Conservation (phyloP, 1,284 basidiomycete species). For the Leccinum fuscescens region DNA sequence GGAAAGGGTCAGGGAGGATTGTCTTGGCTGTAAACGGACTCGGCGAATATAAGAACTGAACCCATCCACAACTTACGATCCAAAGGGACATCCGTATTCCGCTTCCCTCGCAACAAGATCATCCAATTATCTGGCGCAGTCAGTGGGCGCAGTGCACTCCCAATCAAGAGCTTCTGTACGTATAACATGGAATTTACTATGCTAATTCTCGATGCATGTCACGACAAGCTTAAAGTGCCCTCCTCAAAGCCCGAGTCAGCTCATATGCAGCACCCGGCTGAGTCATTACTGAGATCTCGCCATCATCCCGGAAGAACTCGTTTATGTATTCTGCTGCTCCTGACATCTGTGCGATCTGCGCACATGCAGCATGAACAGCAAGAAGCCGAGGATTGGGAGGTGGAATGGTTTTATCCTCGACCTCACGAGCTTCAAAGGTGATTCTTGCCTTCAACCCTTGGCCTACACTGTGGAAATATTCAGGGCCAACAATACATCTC, state of each 20-base stretch:
- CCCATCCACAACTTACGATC: too few relatives aligned
- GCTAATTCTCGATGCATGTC: too few relatives aligned
- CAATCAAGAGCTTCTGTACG: too few relatives aligned
- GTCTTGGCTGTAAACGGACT: too few relatives aligned
- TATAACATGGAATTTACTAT: too few relatives aligned
- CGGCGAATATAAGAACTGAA: too few relatives aligned
- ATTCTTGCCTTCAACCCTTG: not conserved
- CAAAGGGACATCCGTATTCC: too few relatives aligned
- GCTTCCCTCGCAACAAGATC: too few relatives aligned
- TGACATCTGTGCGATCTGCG: not conserved
- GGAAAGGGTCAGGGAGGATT: too few relatives aligned
- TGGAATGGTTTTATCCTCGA: not conserved
- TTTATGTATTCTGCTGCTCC: not conserved
- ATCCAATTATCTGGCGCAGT: too few relatives aligned
- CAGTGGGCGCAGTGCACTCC: too few relatives aligned
- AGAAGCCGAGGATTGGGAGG: not conserved
- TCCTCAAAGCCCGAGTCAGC: not conserved
- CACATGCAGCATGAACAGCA: not conserved
- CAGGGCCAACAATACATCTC: not conserved
- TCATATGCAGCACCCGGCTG: not conserved
- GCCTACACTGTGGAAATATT: not conserved
- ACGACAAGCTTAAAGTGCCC: not conserved
- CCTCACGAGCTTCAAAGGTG: not conserved
- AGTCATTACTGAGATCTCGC: not conserved
- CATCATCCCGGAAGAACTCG: not conserved